Evolutionary conservation across 371 early-diverging fungal genomes (phyloP).

Genomic region (Circinella minor): DNA sequence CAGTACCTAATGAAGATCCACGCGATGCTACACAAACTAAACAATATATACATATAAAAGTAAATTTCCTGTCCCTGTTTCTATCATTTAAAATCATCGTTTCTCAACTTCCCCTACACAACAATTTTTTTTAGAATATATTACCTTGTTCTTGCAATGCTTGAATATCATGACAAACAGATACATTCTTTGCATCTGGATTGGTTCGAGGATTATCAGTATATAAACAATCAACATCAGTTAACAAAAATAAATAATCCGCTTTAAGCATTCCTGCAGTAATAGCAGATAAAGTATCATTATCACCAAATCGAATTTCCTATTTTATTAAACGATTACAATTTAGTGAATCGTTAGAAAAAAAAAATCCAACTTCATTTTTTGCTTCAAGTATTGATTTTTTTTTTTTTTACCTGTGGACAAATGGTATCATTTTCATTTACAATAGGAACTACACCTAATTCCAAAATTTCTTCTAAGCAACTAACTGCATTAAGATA

Average conservation of each 20-base stretch:
- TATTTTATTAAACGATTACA: slow-evolving; percentile 11
- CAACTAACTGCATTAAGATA: slow-evolving; percentile 96
- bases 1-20: slow-evolving; percentile 93
- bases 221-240: slow-evolving; percentile 96
- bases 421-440: slow-evolving; percentile 98
- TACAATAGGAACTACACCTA: slow-evolving; percentile 94
- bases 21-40: slow-evolving; percentile 79
- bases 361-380: no score
- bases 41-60: background rate
- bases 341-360: no score
- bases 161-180: slow-evolving; percentile 82
- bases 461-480: slow-evolving; percentile 82
- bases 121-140: background rate
- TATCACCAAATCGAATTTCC: slow-evolving; percentile 96
- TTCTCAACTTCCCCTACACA: no score
- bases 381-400: background rate
- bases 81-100: background rate
- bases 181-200: slow-evolving; percentile 82
- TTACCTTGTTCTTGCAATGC: slow-evolving; percentile 65
- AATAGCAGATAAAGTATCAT: slow-evolving; percentile 95
- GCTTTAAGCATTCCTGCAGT: slow-evolving; percentile 96
- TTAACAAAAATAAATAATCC: slow-evolving; percentile 93
- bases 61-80: background rate
- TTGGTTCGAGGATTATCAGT: slow-evolving; percentile 95
- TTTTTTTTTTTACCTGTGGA: slow-evolving; percentile 49